Base-by-base conservation (phyloP, 352 stramenopile genomes). In the Globisporangium yorkense region DNA sequence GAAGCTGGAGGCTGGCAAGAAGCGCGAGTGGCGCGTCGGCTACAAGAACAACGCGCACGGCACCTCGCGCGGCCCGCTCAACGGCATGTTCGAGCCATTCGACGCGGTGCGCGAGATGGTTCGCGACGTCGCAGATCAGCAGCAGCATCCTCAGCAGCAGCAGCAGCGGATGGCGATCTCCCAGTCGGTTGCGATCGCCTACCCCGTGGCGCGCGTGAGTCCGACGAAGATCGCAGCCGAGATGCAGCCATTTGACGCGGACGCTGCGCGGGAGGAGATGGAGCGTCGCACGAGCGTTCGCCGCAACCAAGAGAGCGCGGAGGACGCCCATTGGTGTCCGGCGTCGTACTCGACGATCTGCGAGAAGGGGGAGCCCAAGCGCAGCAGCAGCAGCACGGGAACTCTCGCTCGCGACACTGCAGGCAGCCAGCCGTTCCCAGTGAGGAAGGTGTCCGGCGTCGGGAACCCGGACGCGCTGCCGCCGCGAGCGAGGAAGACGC, bases 31-130 rank as follows among this genome's bases (percentile, higher is more conserved):
- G 77, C 68, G 73, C 7, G 56, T 85, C 6, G 74, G 77, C 5
- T 82, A 84, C 58, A 65, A 55, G 29, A 87, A 87, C 48, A 69
- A 68, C 29, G 51, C 68, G 18, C 64, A 71, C 24, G 58, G 46
- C 0, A 29, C 31, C 2, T 51, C 59, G 4, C 43, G 67, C 43
- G 64, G 62, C n/a, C 57, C 67, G 5, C 54, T 80, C n/a, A 62
- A 63, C 20, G 66, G 70, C n/a, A 63, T 72, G 35, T 87, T 87
- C 60, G 72, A 87, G 35, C 76, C 79, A 20, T 71, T 48, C 31
- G 72, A 87, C 10, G 61, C 46, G 0, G 59, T 66, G 6, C 68
- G 77, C 0, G 68, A 87, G 20, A 6, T 15, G 8, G 8, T 43
- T 35, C 13, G 9, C 21, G 20, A 39, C 16, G 13, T 2, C n/a